Conservation (phyloP, 768 basidiomycete species). For the Tulasnella sp. region DNA sequence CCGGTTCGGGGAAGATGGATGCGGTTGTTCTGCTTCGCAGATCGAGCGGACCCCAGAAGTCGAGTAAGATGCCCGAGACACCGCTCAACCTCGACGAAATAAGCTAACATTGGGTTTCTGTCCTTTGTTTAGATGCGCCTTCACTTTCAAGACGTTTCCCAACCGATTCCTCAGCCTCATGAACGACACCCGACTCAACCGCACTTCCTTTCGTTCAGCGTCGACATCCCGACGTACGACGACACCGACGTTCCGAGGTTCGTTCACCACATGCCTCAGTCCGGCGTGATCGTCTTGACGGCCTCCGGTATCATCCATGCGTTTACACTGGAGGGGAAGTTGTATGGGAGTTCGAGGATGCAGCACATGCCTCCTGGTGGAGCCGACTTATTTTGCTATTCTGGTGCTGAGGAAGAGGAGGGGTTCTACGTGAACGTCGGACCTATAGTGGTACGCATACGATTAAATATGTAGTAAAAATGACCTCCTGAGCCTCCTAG, state of each 20-base stretch:
- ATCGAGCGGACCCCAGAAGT: neutral
- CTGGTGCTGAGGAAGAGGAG: neutral
- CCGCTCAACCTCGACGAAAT: too few relatives aligned
- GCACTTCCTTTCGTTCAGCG: neutral
- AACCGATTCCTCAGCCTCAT: neutral
- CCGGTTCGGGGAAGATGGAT: neutral
- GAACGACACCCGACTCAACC: neutral
- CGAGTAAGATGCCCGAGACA: neutral
- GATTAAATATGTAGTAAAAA: neutral
- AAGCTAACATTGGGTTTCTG: neutral
- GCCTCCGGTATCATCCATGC: neutral
- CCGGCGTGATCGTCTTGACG: neutral
- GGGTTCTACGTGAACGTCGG: neutral
- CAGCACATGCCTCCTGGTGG: neutral
- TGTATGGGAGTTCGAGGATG: neutral
- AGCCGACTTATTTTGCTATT: neutral
- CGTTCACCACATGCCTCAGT: neutral
- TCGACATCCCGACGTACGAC: neutral
- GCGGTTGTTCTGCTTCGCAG: constrained; percentile 2
- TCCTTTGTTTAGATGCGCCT: neutral
- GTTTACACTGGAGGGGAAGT: neutral
- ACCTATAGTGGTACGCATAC: neutral
- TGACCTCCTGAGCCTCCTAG: too few relatives aligned
- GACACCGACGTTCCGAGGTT: neutral
- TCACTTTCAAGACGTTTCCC: neutral